Conservation (phyloP, 1,284 basidiomycete genomes). For the Rhodotorula sp. region DNA sequence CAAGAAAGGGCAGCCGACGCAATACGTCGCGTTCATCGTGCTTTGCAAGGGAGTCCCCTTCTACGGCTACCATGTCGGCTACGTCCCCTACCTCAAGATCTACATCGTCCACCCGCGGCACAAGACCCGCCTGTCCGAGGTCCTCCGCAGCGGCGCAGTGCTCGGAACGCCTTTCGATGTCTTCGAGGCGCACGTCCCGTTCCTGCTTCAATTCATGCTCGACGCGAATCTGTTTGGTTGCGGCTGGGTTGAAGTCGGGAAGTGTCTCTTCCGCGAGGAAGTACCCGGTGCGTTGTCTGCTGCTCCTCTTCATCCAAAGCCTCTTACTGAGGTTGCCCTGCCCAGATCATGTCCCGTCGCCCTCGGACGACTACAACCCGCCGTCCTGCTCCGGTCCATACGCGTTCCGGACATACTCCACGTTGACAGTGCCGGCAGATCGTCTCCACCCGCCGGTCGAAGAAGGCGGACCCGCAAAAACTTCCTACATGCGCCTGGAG, state of each 20-base stretch:
- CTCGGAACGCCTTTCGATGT: constrained; percentile 71
- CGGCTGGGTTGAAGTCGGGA: constrained; percentile 70
- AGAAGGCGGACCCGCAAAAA: constrained; percentile 24
- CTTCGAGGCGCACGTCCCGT: constrained; percentile 88
- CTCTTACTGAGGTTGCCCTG: neutral
- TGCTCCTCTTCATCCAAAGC: too few relatives aligned
- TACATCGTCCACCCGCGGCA: constrained; percentile 68
- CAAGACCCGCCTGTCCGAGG: constrained; percentile 66
- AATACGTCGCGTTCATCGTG: constrained; percentile 58
- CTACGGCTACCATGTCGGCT: constrained; percentile 87
- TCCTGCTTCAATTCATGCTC: constrained; percentile 86
- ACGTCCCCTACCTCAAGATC: constrained; percentile 87
- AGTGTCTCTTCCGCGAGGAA: constrained; percentile 55
- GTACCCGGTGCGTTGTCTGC: constrained; percentile 49
- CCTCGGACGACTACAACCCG: constrained; percentile 27
- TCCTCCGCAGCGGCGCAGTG: constrained; percentile 75
- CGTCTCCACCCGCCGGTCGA: constrained; percentile 22
- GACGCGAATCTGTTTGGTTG: constrained; percentile 96
- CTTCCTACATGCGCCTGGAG: constrained; percentile 60
- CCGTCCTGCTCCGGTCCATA: constrained; percentile 28
- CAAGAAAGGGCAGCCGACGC: constrained; percentile 18
- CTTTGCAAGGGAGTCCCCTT: constrained; percentile 93
- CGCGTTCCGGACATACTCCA: constrained; percentile 28
- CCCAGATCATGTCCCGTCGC: constrained; percentile 6
- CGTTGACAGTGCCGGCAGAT: constrained; percentile 18